Evolutionary conservation across 441 rosid genomes (phyloP).

Genomic region (Metrosideros polymorpha): DNA sequence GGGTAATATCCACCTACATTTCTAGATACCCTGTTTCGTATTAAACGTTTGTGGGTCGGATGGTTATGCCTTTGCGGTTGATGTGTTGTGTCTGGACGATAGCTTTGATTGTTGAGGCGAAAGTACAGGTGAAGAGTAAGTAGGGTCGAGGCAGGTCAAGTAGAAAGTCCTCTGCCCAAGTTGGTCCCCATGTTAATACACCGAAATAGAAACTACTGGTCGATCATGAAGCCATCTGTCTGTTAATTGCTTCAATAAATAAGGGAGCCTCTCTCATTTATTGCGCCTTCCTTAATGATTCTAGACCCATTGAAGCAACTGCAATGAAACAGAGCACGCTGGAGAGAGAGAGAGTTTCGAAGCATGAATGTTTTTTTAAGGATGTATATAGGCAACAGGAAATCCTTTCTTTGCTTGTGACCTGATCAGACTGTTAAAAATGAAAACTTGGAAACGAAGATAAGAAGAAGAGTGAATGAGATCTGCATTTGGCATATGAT

Average conservation of each 20-base stretch:
- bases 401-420: not conserved
- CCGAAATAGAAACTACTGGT: not conserved
- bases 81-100: not conserved
- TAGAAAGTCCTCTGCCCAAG: not conserved
- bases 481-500: not conserved
- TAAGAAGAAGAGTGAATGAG: not conserved
- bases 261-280: not conserved
- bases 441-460: not conserved
- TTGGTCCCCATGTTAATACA: not conserved
- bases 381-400: not conserved
- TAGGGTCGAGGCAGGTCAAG: not conserved
- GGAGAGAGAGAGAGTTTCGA: not conserved
- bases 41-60: not conserved
- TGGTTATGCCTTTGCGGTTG: not conserved
- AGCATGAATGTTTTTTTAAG: not conserved
- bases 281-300: not conserved
- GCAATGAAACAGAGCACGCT: not conserved
- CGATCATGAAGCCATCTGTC: not conserved
- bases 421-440: not conserved
- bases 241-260: not conserved
- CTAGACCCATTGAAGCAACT: not conserved
- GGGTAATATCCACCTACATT: constrained; percentile 38
- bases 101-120: not conserved
- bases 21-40: no score
- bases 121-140: not conserved